Evolutionary conservation across 371 early-diverging fungal genomes (phyloP).

Genomic region (Entomophthora muscae): DNA sequence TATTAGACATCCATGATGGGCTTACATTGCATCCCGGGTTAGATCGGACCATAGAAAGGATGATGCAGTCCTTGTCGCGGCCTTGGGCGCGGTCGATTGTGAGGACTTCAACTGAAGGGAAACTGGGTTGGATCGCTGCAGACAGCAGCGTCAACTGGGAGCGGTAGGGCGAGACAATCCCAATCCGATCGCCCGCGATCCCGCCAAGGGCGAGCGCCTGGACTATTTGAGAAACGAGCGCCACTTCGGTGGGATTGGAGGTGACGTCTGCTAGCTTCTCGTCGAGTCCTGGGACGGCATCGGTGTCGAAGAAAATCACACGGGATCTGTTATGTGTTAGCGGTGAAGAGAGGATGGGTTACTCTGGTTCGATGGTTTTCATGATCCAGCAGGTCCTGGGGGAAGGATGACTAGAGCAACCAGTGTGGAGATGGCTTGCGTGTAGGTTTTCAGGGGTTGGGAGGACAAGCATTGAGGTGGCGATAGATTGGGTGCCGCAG

Average conservation of each 20-base stretch:
- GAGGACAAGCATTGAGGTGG: slow-evolving; percentile 25
- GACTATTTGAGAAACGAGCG: slow-evolving; percentile 19
- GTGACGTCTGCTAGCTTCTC: background rate
- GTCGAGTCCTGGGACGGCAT: slow-evolving; percentile 26
- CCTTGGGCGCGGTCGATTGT: slow-evolving; percentile 91
- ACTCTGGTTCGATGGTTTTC: background rate
- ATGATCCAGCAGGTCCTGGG: background rate
- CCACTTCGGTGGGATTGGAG: background rate
- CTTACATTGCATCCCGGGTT: slow-evolving; percentile 46
- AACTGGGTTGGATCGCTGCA: slow-evolving; percentile 16
- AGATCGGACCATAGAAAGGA: slow-evolving; percentile 77
- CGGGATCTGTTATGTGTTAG: slow-evolving; percentile 18
- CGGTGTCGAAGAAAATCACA: slow-evolving; percentile 75
- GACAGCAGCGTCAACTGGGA: slow-evolving; percentile 57
- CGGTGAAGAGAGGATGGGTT: background rate
- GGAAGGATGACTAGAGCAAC: background rate
- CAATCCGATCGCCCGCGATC: slow-evolving; percentile 38
- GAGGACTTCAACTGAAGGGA: slow-evolving; percentile 34
- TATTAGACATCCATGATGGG: slow-evolving; percentile 1
- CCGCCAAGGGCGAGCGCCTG: slow-evolving; percentile 41
- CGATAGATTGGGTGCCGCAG: slow-evolving; percentile 55
- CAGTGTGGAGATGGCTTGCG: background rate
- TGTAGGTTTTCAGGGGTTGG: slow-evolving; percentile 19
- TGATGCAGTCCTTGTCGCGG: slow-evolving; percentile 74
- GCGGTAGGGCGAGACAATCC: slow-evolving; percentile 73